Evolutionary conservation across 2,329 filamentous ascomycete species (phyloP).

Genomic region (Botrytis tulipae): DNA sequence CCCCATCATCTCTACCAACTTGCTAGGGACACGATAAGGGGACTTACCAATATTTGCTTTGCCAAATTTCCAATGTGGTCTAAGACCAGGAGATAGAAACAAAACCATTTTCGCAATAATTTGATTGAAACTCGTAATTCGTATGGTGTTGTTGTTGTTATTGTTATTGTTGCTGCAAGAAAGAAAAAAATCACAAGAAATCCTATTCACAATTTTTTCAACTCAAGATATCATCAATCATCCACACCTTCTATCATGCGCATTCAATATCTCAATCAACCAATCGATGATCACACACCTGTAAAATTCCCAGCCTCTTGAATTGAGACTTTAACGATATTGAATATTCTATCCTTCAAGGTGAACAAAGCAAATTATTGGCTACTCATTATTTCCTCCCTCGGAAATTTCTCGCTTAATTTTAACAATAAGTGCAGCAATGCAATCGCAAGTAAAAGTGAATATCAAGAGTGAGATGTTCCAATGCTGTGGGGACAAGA

Average conservation of each 20-base stretch:
- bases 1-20: not conserved
- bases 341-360: not conserved
- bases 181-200: not conserved
- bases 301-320: not conserved
- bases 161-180: fast-evolving
- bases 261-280: not conserved
- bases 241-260: not conserved
- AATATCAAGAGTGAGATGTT: not conserved
- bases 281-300: not conserved
- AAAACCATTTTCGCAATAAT: not conserved
- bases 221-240: not conserved
- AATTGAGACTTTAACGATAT: not conserved
- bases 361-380: not conserved
- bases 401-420: slow-evolving; percentile 1
- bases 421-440: not conserved
- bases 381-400: not conserved
- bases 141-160: not conserved
- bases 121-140: too few relatives aligned
- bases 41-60: not conserved
- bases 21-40: not conserved
- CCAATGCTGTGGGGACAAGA: fast-evolving
- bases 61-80: not conserved
- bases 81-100: not conserved
- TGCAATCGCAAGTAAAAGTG: not conserved
- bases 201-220: not conserved